Base-by-base conservation (phyloP, 129 eudicot genomes). In the Tanacetum coccineum region DNA sequence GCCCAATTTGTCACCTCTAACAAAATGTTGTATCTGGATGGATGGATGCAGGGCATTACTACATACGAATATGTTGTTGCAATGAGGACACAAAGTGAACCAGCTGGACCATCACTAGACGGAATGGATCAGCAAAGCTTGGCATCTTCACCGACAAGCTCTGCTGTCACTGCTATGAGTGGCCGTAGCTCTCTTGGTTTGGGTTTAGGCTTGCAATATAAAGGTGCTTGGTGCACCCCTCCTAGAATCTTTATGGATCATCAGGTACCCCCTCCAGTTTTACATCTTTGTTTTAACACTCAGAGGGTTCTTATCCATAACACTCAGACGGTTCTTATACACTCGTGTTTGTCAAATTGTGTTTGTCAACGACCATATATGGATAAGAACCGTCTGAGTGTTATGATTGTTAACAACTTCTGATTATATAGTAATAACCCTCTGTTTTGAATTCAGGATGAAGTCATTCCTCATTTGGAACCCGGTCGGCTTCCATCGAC, bases 201-300 rank as follows among this genome's bases (percentile, higher is more conserved):
- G 77, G 86, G 90, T 46, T 82, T 64, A 79, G 85, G 88, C 45
- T 67, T 87, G 74, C 95, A 87, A 20, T 79, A 83, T 75, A 87
- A 87, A 86, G 98, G 95, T 57, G 84, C 92, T 69, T 93, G 96
- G 96, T 93, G 98, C 62, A 93, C 98, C 42, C 98, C 98, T 57
- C 98, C 98, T 21, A 74, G 98, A 71, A 82, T 93, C 63, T 93
- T 93, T 75, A 80, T 92, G 91, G 98, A 92, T 48, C 84, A 88
- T 56, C 98, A 85, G 98, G 98, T 92, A 86, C 30, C 7, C 14
- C 32, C 14, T 9, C 9, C 0, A 6, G 7, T 64, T 19, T 22
- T 14, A 18, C 51, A 19, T 11, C 48, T 28, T 11, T 47, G 5
- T 36, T 12, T 25, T 7, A 36, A n/a, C n/a, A n/a, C n/a, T n/a